Base-by-base conservation (phyloP, 2,329 filamentous ascomycete genomes). In the Cladosporium sp. region DNA sequence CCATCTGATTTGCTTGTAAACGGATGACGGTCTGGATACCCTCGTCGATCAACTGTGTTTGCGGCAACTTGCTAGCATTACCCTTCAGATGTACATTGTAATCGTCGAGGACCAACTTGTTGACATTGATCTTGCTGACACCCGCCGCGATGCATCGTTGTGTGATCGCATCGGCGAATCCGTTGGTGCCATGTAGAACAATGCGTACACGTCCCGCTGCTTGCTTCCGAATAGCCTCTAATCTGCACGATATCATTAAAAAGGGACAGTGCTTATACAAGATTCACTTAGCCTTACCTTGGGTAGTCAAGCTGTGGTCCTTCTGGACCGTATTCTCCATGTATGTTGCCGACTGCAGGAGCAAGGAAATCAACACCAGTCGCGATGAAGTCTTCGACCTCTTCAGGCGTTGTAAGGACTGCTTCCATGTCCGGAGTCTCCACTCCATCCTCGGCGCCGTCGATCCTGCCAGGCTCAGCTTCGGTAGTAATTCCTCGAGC, bases 161-260 rank as follows among this genome's bases (percentile, higher is more conserved):
- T 79, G 85, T 82, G 2, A 85, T 73, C n/a, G 81, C 77, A 3
- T 79, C 73, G 1, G 79, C 75, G 67, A 86, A 86, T 53, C 81
- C 82, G 67, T 86, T 86, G 0, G 84, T 86, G 1, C 85, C 85
- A 67, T 87, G 85, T 23, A 87, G 76, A 1, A 83, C 84, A 76
- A 79, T 82, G 70, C 76, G 67, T 0, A 84, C 82, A 16, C 80
- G 78, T 1, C 78, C 78, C 0, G 74, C 73, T 16, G 74, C 72
- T 46, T 73, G 71, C 50, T 72, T 65, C 5, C 72, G 72, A 58
- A 75, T 81, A 14, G 70, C 74, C 14, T 78, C 73, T 2, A 86
- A 76, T 67, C 73, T 76, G 52, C 18, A 2, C 10, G 18, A 14
- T 5, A 4, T 11, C 5, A 29, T 26, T 29, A 62, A 26, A 21